Base-by-base conservation (phyloP, 306 rosid genomes). In the Begonia masoniana region DNA sequence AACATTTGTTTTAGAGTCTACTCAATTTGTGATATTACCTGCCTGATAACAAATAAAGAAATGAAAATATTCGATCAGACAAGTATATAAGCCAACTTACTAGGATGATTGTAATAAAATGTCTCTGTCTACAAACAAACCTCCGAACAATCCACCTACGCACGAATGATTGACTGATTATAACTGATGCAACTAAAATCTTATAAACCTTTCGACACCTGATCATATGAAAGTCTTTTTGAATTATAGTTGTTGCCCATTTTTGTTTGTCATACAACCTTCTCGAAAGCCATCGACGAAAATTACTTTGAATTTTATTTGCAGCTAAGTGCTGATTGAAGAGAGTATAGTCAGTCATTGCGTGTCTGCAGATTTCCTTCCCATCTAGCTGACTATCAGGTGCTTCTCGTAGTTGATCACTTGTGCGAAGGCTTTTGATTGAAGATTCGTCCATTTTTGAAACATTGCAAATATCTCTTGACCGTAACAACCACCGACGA, bases 141-240 rank as follows among this genome's bases (percentile, higher is more conserved):
- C 75, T 88, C 66, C 67, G 71, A 58, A 71, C 76, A 78, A 82
- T 55, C 79, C 89, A 76, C 46, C 80, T 82, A 54, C 87, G 87
- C 12, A 65, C 67, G 55, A 48, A 78, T 47, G 95, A 82, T 76
- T 84, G 95, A 74, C 85, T 72, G 49, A 68, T 57, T 52, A 62
- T 73, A 48, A 81, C 80, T 57, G 95, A 78, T 50, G 39, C 48
- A n/a, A 19, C 62, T 51, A 62, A 57, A 50, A 46, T 54, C 76
- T 78, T 78, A 64, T 70, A 54, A 52, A 77, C 70, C 69, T 65
- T 79, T 67, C 70, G 45, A 69, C 89, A 78, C 67, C 62, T 78
- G 59, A 71, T 78, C 95, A 70, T 78, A 68, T 94, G 80, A 54
- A 78, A 72, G 65, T 56, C 45, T 61, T 76, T 70, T 72, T 88